phyloP scores from a whole-genome alignment of 2,329 filamentous ascomycete species.

The Curvularia spicifera region DNA sequence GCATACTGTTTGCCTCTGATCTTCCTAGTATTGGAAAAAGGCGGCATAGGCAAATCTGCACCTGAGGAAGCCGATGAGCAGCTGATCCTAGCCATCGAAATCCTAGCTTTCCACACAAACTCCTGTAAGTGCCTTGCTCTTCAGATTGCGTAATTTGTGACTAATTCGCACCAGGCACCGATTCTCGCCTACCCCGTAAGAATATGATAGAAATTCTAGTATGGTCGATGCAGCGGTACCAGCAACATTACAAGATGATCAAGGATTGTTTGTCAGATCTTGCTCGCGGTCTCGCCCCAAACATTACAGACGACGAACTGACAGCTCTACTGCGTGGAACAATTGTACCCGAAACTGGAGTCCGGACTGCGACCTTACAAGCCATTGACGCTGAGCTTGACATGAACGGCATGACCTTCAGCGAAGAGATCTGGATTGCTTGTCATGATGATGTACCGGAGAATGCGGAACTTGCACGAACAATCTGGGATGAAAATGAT shows the following conservation, averaged over 20 bases:
- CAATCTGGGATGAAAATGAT: constrained; percentile 95
- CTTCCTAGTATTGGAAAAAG: constrained; percentile 77
- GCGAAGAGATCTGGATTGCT: constrained; percentile 90
- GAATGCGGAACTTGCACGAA: constrained; percentile 79
- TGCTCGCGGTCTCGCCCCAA: constrained; percentile 82
- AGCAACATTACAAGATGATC: constrained; percentile 91
- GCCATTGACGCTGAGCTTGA: constrained; percentile 91
- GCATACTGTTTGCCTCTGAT: constrained; percentile 86
- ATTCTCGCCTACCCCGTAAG: constrained; percentile 76
- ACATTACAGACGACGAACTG: constrained; percentile 76
- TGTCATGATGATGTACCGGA: constrained; percentile 90
- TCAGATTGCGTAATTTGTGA: background rate
- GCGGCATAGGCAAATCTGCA: constrained; percentile 72
- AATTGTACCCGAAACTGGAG: constrained; percentile 78
- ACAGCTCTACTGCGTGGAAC: constrained; percentile 75
- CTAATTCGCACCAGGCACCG: constrained; percentile 58
- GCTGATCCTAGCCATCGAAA: constrained; percentile 84
- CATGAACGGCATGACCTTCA: constrained; percentile 83
- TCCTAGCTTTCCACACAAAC: constrained; percentile 86
- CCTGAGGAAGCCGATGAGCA: constrained; percentile 87
- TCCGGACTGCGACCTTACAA: constrained; percentile 84
- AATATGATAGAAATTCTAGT: constrained; percentile 76
- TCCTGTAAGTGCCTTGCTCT: constrained; percentile 59
- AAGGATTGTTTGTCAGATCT: constrained; percentile 91
- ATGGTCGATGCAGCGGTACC: constrained; percentile 83